phyloP scores from a whole-genome alignment of 2,329 filamentous ascomycete genomes.

The Orbilia blumenaviensis region DNA sequence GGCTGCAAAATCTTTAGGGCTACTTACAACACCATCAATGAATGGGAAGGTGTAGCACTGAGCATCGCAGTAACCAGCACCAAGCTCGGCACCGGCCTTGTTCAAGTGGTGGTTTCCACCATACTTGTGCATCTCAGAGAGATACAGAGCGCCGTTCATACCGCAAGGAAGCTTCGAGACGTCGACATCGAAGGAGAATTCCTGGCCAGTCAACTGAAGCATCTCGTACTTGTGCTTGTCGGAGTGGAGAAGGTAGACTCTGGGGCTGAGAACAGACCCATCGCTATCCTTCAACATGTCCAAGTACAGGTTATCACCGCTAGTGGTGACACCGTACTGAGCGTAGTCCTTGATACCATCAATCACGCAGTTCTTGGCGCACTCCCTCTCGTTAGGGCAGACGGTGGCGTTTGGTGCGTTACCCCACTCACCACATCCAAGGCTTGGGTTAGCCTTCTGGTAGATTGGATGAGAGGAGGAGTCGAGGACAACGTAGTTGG shows the following conservation, averaged over 20 bases:
- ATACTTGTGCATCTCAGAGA: constrained; percentile 61
- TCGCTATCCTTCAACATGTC: constrained; percentile 56
- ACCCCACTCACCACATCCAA: constrained; percentile 60
- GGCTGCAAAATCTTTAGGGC: background rate
- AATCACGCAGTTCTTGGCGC: constrained; percentile 67
- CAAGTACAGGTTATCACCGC: constrained; percentile 60
- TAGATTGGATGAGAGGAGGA: constrained; percentile 64
- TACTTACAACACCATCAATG: constrained; percentile 61
- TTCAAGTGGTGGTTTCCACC: constrained; percentile 59
- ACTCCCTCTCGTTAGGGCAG: constrained; percentile 66
- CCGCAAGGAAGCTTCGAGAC: constrained; percentile 62
- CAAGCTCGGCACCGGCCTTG: constrained; percentile 60
- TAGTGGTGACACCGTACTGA: constrained; percentile 62
- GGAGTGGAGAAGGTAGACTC: constrained; percentile 63
- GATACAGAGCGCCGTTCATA: constrained; percentile 62
- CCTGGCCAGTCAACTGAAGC: constrained; percentile 63
- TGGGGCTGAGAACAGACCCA: constrained; percentile 59
- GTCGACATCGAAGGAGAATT: constrained; percentile 64
- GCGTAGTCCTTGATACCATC: constrained; percentile 68
- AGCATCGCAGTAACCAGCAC: constrained; percentile 62
- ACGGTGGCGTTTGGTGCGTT: constrained; percentile 62
- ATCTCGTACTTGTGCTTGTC: constrained; percentile 63
- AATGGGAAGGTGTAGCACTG: constrained; percentile 61
- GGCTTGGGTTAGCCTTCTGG: constrained; percentile 60
- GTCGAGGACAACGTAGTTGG: constrained; percentile 66